phyloP scores from a whole-genome alignment of 139 green algal genomes.

The Chlamydomonas applanata region DNA sequence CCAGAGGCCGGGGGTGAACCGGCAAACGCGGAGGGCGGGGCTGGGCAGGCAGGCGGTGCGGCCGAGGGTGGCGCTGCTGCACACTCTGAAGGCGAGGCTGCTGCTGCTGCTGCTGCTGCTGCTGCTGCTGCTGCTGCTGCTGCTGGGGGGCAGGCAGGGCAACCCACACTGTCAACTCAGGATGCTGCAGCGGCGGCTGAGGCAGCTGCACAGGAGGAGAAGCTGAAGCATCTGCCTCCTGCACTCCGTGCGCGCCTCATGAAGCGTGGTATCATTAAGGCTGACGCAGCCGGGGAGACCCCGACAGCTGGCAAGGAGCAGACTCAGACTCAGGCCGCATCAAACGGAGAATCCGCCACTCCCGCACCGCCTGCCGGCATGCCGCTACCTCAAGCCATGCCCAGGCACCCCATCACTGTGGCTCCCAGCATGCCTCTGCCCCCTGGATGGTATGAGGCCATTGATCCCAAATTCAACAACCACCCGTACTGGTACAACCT shows the following conservation, averaged over 20 bases:
- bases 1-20: constrained; percentile 11
- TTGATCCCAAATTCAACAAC: constrained; percentile 60
- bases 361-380: constrained; percentile 18
- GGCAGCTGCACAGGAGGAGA: constrained; percentile 13
- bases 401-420: too few relatives aligned
- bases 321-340: too few relatives aligned
- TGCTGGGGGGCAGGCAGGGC: not conserved
- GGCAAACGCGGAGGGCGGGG: not conserved
- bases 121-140: constrained; percentile 1
- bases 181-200: too few relatives aligned
- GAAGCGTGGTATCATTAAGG: constrained; percentile 56
- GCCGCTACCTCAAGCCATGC: not conserved
- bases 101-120: not conserved
- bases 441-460: constrained; percentile 61
- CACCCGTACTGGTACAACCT: constrained; percentile 57
- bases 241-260: constrained; percentile 52
- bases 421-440: constrained; percentile 34
- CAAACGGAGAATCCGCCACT: not conserved
- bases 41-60: too few relatives aligned
- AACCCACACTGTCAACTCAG: too few relatives aligned
- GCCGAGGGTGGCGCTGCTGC: not conserved
- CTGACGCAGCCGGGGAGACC: not conserved
- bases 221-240: constrained; percentile 49
- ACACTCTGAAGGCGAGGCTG: not conserved
- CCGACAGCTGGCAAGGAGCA: too few relatives aligned